Evolutionary conservation across 306 rosid genomes (phyloP).

Genomic region (Quercus wislizeni): DNA sequence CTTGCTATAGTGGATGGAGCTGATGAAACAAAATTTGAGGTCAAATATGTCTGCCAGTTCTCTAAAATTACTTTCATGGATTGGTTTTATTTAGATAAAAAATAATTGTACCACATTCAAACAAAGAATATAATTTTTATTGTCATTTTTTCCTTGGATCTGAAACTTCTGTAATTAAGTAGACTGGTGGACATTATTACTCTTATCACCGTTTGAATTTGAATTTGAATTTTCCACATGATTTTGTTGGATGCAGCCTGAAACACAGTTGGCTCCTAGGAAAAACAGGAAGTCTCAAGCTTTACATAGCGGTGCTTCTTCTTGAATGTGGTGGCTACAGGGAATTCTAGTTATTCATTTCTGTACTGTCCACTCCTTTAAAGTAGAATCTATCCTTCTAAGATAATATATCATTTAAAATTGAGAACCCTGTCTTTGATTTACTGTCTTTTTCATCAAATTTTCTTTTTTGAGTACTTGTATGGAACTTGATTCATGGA

Average conservation of each 20-base stretch:
- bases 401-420: no score
- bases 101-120: not conserved
- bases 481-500: no score
- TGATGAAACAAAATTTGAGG: no score
- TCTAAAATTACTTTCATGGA: not conserved
- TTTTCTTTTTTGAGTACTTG: no score
- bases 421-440: no score
- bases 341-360: not conserved
- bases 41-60: not conserved
- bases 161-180: not conserved
- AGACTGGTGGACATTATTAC: not conserved
- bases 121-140: not conserved
- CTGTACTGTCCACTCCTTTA: not conserved
- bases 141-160: not conserved
- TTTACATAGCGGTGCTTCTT: constrained; percentile 35
- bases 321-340: constrained; percentile 19
- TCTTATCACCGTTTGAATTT: not conserved
- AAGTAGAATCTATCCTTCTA: no score
- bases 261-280: constrained; percentile 48
- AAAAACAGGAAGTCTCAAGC: constrained; percentile 38
- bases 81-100: not conserved
- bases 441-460: no score
- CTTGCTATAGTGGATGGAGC: no score
- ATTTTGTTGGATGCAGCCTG: constrained; percentile 36
- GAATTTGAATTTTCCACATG: not conserved